Evolutionary conservation across 176 grass and related monocot genomes (phyloP), one percentile per base, ranked within the genome.

Genomic region (Rhynchospora pubera): DNA sequence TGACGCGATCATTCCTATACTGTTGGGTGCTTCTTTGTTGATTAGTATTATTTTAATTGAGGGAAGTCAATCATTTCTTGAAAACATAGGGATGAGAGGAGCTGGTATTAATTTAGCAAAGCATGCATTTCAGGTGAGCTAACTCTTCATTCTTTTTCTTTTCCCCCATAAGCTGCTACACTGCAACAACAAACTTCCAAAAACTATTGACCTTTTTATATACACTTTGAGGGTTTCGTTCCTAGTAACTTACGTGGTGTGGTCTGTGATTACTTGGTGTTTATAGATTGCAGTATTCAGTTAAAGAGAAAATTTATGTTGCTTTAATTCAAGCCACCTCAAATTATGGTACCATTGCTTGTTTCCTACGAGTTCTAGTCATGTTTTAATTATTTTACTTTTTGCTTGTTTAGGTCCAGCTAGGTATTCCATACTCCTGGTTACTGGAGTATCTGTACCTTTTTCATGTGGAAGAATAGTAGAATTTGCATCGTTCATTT

Each of bases 391-490:
- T 22, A 47, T 47, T 21, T 2, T 19, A 18, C 9, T 64, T 71
- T 45, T 71, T 71, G 18, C 18, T 11, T 21, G 18, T 47, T 71
- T 71, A 71, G 67, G 44, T 28, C 21, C 70, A 74, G 46, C 46
- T 74, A 51, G 70, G 11, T 74, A 26, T 74, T 52, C 46, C 4
- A 14, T 74, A 11, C 9, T 74, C 46, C 70, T 74, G 9, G 21
- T 74, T 74, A 50, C 52, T 74, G 46, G 21, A 51, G 70, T 52
- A 52, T 74, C 26, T 12, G 21, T 74, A 74, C 70, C 70, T 52
- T 74, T 74, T 74, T 74, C 70, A 74, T 74, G 18, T 45, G 70
- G 70, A 74, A 74, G 46, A 26, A 74, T 73, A 48, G 7, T 74
- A 28, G 32, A 34, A 34, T 34, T 34, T 34, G 32, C 32, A 34